Evolutionary conservation across 306 rosid genomes (phyloP).

Genomic region (Lathyrus aphaca): DNA sequence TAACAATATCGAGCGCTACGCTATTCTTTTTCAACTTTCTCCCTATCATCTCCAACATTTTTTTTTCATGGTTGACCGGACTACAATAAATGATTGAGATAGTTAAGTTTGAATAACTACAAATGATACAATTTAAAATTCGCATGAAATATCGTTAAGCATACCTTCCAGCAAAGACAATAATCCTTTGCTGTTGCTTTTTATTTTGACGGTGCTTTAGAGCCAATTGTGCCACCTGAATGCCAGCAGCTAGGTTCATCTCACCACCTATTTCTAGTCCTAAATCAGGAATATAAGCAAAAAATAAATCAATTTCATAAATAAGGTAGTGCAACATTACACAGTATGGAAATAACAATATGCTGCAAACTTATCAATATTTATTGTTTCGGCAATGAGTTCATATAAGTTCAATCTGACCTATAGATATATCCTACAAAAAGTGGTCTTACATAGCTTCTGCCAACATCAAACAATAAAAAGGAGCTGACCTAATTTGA

Average conservation of each 20-base stretch:
- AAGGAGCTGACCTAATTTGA: background rate
- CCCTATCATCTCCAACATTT: conserved; percentile 81
- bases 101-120: conserved; percentile 25
- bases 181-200: conserved; percentile 95
- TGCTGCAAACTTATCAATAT: conserved; percentile 6
- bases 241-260: conserved; percentile 92
- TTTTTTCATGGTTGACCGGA: conserved; percentile 80
- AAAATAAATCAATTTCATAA: conserved; percentile 14
- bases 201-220: conserved; percentile 97
- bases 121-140: conserved; percentile 4
- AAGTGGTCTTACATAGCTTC: conserved; percentile 1
- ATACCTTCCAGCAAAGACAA: conserved; percentile 92
- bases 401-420: conserved; percentile 4
- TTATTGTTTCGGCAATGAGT: conserved; percentile 10
- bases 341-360: background rate
- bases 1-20: conserved; percentile 85
- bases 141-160: conserved; percentile 19
- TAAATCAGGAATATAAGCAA: conserved; percentile 29
- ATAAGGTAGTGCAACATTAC: conserved; percentile 2
- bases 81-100: conserved; percentile 46
- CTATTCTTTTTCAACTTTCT: conserved; percentile 88
- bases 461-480: conserved; percentile 31
- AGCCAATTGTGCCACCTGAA: conserved; percentile 98
- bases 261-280: conserved; percentile 95
- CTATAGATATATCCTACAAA: background rate